Evolutionary conservation across 805 yeast species (phyloP).

Genomic region (Saccharomycopsis oosterbeekiorum): DNA sequence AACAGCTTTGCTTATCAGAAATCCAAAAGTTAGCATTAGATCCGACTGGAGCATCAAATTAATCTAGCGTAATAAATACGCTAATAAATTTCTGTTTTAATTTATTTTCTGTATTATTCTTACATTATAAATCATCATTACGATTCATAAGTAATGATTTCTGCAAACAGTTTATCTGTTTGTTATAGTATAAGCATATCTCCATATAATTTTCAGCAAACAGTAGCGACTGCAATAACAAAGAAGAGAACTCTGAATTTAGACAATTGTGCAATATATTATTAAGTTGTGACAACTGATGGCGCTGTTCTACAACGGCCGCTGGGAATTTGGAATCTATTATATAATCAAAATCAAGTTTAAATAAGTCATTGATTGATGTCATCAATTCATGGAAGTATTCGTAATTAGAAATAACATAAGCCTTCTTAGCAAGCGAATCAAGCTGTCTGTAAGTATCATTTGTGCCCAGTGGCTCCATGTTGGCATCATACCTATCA

Average conservation of each 20-base stretch:
- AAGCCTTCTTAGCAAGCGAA: background rate
- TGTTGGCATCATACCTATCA: background rate
- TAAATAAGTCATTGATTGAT: background rate
- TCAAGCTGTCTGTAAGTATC: background rate
- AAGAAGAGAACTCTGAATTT: background rate
- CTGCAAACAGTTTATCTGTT: background rate
- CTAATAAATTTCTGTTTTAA: background rate
- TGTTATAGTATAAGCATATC: background rate
- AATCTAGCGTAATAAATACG: background rate
- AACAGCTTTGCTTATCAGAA: conserved; percentile 30
- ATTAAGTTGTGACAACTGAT: background rate
- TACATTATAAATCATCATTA: background rate
- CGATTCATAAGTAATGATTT: background rate
- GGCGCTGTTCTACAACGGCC: background rate
- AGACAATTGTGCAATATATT: background rate
- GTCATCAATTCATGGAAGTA: background rate
- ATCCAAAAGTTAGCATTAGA: conserved; percentile 40
- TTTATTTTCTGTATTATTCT: background rate
- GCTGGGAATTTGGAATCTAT: background rate
- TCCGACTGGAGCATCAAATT: conserved; percentile 39
- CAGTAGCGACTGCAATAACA: background rate
- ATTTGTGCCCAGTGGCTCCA: background rate
- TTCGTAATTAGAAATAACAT: background rate
- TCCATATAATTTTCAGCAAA: background rate
- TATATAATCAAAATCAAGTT: background rate